Evolutionary conservation across 495 filamentous ascomycete species (phyloP), one percentile per base, ranked within the genome.

Genomic region (Pyrenula aspistea): DNA sequence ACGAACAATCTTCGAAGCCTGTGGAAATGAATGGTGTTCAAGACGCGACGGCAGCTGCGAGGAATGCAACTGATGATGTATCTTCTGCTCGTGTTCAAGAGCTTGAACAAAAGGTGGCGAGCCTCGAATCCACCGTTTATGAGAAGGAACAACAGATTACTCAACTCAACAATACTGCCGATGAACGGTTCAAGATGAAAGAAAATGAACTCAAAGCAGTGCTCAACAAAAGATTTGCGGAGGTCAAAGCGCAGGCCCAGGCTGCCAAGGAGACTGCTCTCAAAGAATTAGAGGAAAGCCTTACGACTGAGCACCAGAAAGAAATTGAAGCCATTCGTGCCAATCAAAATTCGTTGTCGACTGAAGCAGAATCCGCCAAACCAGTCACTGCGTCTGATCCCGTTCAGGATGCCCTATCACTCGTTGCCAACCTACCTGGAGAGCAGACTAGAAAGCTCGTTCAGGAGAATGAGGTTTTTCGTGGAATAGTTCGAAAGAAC

Each of bases 151-250:
- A 67, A 24, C 60, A 67, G 36, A 20, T 52, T 55, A 62, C n/a
- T 19, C 70, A 56, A 61, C 67, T 31, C 53, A 71, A 76, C 56
- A 61, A 68, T 12, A 74, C 78, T 54, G 64, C 69, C 42, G 75
- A 79, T 55, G 77, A 83, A 0, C 84, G 80, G 56, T 66, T 86
- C 54, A 83, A 86, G 60, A 73, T 77, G 56, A 79, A 87, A 25
- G 78, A 84, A 1, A 84, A 90, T 8, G 82, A 79, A 63, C 81
- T 93, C 78, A 91, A 88, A 66, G 77, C 77, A 20, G 69, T 77
- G 11, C 79, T 88, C 57, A 86, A 83, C 56, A 83, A 78, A 61
- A 88, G 85, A 63, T 72, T 95, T 3, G 73, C 68, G 2, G 86
- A 92, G 57, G 73, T 80, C 22, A 77, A 68, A 51, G 68, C 73